phyloP scores from a whole-genome alignment of 2,329 filamentous ascomycete genomes.

The Hymenoscyphus occultus region DNA sequence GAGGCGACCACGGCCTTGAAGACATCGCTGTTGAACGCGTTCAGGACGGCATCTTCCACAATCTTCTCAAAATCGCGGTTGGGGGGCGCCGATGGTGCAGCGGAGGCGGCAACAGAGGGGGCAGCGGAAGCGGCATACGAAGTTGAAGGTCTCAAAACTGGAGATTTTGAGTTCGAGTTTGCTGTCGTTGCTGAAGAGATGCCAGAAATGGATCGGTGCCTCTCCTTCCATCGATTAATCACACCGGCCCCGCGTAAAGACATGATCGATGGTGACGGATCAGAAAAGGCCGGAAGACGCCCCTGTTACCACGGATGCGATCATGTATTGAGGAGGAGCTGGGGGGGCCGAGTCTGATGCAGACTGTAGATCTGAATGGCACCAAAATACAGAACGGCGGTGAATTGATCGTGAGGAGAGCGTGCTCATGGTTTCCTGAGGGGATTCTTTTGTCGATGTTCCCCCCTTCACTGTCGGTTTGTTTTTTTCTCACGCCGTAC shows the following conservation, averaged over 20 bases:
- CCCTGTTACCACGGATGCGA: neutral
- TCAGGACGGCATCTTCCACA: conserved; percentile 23
- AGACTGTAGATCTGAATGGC: neutral
- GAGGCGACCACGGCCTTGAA: conserved; percentile 26
- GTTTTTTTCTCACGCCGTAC: conserved; percentile 6
- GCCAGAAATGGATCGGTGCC: conserved; percentile 20
- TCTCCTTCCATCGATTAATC: conserved; percentile 26
- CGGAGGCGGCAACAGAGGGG: conserved; percentile 4
- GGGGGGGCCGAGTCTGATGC: neutral
- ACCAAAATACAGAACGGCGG: neutral
- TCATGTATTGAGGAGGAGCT: neutral
- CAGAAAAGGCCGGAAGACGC: neutral
- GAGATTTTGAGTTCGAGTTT: conserved; percentile 14
- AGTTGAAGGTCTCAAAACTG: conserved; percentile 8
- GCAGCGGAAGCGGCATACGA: conserved; percentile 5
- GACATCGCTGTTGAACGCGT: conserved; percentile 24
- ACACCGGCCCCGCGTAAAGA: conserved; percentile 6
- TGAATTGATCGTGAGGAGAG: neutral
- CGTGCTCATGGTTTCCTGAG: neutral
- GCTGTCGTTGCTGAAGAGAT: conserved; percentile 7
- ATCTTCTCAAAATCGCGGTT: conserved; percentile 23
- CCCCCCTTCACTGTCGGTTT: neutral
- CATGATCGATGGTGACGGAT: conserved; percentile 2
- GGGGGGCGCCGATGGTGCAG: conserved; percentile 4
- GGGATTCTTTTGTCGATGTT: neutral